Percentiles rank a stretch among this genome's conserved stretches.
phyloP scores from a whole-genome alignment of 768 basidiomycete genomes.

The Calvatia gigantea region DNA sequence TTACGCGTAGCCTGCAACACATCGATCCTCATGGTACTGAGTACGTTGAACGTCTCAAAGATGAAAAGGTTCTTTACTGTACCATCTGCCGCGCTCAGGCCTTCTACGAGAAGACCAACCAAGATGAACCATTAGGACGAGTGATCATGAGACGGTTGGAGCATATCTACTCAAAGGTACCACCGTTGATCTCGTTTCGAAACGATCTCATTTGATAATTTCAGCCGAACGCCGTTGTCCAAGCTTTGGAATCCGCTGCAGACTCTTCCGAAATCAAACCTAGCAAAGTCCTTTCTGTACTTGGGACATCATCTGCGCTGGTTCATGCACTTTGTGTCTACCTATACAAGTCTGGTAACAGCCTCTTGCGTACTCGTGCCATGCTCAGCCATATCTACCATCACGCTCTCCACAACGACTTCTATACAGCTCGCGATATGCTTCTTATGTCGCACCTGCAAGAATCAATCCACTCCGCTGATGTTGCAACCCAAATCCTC shows the following conservation, averaged over 20 bases:
- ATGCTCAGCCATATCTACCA: conserved; percentile 99
- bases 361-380: conserved; percentile 90
- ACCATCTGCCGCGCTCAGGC: conserved; percentile 92
- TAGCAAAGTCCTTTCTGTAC: conserved; percentile 51
- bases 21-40: conserved; percentile 99
- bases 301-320: conserved; percentile 64
- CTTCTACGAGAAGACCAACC: conserved; percentile 80
- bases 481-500: conserved; percentile 94
- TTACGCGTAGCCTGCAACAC: conserved; percentile 95
- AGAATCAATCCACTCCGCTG: conserved; percentile 93
- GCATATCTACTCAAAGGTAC: conserved; percentile 96
- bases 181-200: conserved; percentile 13
- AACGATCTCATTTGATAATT: conserved; percentile 8
- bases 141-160: conserved; percentile 95
- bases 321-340: conserved; percentile 88
- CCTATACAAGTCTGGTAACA: conserved; percentile 89
- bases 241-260: conserved; percentile 78
- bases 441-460: conserved; percentile 98
- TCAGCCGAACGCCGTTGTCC: conserved; percentile 90
- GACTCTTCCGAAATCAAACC: conserved; percentile 58
- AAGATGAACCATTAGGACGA: conserved; percentile 76
- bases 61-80: conserved; percentile 91
- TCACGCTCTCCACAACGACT: conserved; percentile 94
- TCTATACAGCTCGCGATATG: conserved; percentile 96
- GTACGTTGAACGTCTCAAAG: conserved; percentile 94